Evolutionary conservation across 495 filamentous ascomycete species (phyloP).

Genomic region (Neurospora tetraspora): DNA sequence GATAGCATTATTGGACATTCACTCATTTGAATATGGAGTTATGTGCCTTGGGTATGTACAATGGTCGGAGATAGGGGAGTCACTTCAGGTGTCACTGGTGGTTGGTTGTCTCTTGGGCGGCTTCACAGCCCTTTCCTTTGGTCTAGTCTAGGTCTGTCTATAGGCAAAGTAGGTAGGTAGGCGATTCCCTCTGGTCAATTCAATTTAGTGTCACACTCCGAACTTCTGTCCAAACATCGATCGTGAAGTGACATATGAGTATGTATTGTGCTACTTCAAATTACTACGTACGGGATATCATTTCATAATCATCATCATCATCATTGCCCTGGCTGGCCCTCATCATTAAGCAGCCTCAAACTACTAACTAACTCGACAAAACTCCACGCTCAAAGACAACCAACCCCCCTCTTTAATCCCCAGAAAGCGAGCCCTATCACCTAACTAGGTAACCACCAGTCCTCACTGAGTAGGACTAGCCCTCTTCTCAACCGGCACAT

Average conservation of each 20-base stretch:
- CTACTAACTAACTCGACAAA: not conserved
- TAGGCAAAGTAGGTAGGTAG: not conserved
- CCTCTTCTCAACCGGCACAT: not conserved
- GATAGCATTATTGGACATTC: not conserved
- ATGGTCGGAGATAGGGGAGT: not conserved
- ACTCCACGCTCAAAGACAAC: not conserved
- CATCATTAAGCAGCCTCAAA: not conserved
- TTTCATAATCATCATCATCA: not conserved
- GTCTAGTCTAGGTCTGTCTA: not conserved
- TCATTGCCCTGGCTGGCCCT: not conserved
- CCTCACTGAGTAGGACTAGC: not conserved
- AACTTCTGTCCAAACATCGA: not conserved
- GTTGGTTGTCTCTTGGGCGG: not conserved
- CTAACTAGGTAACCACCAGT: not conserved
- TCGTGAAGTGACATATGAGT: not conserved
- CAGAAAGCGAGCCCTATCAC: not conserved
- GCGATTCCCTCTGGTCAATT: not conserved
- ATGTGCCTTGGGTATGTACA: not conserved
- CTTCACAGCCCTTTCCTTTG: not conserved
- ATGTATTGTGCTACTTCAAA: not conserved
- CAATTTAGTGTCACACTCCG: not conserved
- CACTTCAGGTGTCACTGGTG: not conserved
- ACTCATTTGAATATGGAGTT: not conserved
- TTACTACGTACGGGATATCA: not conserved
- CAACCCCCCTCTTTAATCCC: not conserved